A percentile compares a stretch with the other conserved stretches of the same genome.
Conservation (phyloP, 139 green algal species). For the Trebouxia sp. region DNA sequence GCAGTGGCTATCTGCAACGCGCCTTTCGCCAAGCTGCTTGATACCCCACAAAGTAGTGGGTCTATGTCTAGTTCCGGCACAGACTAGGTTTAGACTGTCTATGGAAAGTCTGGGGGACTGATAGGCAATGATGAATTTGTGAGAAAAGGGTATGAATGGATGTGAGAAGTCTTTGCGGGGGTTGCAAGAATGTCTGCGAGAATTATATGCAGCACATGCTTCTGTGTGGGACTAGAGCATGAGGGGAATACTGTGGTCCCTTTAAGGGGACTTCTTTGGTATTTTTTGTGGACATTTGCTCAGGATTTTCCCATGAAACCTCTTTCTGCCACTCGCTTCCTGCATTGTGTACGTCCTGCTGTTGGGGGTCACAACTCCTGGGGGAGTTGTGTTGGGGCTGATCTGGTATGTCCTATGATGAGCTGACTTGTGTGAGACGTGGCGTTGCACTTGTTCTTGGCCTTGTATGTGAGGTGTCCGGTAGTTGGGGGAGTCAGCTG, state of each 20-base stretch:
- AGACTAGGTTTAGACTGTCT: constrained; percentile 16
- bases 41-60: constrained; percentile 3
- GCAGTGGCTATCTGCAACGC: too few relatives aligned
- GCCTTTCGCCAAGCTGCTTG: too few relatives aligned
- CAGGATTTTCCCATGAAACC: not conserved
- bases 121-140: constrained; percentile 13
- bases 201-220: constrained; percentile 16
- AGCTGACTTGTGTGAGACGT: constrained; percentile 6
- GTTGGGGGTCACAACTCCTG: constrained; percentile 8
- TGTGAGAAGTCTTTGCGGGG: constrained; percentile 5
- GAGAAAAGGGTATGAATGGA: constrained; percentile 11
- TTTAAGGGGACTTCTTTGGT: not conserved
- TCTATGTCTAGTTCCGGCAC: constrained; percentile 11
- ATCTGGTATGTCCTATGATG: constrained; percentile 4
- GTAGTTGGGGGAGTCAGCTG: constrained; percentile 12
- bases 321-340: not conserved
- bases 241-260: not conserved
- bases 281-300: not conserved
- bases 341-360: constrained; percentile 1
- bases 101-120: constrained; percentile 13
- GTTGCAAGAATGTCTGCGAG: constrained; percentile 1
- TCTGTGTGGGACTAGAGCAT: not conserved
- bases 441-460: constrained; percentile 10
- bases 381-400: constrained; percentile 7
- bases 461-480: constrained; percentile 1